Evolutionary conservation across 164 flowering plant species (phyloP), one percentile per base, ranked within the genome.

Genomic region (Cinnamomum micranthum): DNA sequence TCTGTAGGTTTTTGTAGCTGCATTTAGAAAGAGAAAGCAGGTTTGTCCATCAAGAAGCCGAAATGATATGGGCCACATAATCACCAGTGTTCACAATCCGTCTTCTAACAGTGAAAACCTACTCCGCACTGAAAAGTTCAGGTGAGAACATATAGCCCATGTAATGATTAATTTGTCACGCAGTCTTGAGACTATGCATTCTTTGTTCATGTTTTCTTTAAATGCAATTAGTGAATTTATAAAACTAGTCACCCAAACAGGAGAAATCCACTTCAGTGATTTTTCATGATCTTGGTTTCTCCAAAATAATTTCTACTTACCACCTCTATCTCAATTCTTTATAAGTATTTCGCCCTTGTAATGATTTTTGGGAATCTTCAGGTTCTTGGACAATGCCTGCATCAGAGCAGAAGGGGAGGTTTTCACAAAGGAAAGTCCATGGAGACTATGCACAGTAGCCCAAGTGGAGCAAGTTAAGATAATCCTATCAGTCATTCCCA

Each of bases 301-400:
- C 60, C 25, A 20, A 11, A 20, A 22, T 64, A 20, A 64, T 64
- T 67, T 14, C 4, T 27, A 67, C 47, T 27, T 20, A 6, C 20
- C 69, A 14, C 1, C 17, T 31, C 0, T 31, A 25, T 31, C 47
- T 14, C 60, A 55, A 15, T 20, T 55, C 47, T 55, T 55, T 55
- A 3, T 55, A 55, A 55, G 60, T 2, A 17, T 55, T 14, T 52
- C n/a, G 47, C 47, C 60, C 17, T 19, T 17, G 47, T 6, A 65
- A 14, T 25, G 20, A 31, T 33, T 28, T 19, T 15, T 23, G 69
- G 15, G n/a, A 31, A 6, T 67, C 19, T 19, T 67, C 88, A 94
- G 97, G 81, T 95, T 89, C 84, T 76, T 95, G 86, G 93, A 95
- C 87, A 95, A 91, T 72, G 99, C 99, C 12, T 90, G 92, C 90